Conservation (phyloP, 805 yeast species). For the Gaillardinia entomophila region DNA sequence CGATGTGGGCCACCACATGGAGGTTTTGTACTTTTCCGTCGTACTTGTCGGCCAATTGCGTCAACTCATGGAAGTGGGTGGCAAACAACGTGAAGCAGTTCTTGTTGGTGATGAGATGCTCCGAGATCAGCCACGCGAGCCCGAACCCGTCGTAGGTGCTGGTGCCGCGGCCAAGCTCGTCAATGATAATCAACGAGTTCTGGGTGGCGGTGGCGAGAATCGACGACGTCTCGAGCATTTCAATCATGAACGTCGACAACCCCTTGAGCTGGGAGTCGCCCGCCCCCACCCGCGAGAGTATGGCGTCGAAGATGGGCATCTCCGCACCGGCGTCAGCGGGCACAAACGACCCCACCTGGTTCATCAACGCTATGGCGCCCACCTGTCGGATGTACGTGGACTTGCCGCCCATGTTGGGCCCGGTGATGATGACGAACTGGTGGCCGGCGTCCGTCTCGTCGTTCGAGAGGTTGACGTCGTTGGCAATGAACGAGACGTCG, state of each 20-base stretch:
- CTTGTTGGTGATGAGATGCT: constrained; percentile 65
- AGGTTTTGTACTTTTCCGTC: constrained; percentile 62
- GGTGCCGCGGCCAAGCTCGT: constrained; percentile 95
- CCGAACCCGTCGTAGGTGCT: constrained; percentile 93
- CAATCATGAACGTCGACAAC: constrained; percentile 93
- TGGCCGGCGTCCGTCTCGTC: constrained; percentile 28
- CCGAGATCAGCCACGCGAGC: constrained; percentile 93
- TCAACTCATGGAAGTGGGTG: constrained; percentile 95
- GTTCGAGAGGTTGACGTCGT: constrained; percentile 68
- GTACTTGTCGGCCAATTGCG: constrained; percentile 63
- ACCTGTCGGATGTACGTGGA: constrained; percentile 88
- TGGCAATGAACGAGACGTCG: constrained; percentile 83
- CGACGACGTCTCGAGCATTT: constrained; percentile 90
- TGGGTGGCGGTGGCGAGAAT: constrained; percentile 74
- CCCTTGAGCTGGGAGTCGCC: constrained; percentile 97
- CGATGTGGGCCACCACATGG: constrained; percentile 91
- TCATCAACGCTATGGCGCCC: constrained; percentile 82
- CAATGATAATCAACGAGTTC: constrained; percentile 80
- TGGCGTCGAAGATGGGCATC: constrained; percentile 80
- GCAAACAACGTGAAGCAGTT: constrained; percentile 86
- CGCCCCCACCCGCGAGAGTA: constrained; percentile 96
- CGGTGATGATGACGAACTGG: constrained; percentile 83
- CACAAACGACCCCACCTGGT: constrained; percentile 84
- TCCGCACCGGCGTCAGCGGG: constrained; percentile 74
- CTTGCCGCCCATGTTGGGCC: constrained; percentile 98